phyloP scores from a whole-genome alignment of 2,329 filamentous ascomycete species.

The Penicillium sclerotigenum region DNA sequence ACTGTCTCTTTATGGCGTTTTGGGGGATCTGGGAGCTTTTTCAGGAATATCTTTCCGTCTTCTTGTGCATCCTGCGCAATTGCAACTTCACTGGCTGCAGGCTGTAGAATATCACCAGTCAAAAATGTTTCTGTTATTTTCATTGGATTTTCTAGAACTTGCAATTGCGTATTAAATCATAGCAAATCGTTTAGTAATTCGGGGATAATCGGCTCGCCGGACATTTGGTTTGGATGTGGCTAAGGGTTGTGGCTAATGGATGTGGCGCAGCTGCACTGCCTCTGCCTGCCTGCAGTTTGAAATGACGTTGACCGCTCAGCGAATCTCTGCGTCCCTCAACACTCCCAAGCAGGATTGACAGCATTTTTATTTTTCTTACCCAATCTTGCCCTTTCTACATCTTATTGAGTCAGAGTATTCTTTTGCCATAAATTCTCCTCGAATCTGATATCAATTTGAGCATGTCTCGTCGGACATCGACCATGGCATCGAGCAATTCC shows the following conservation, averaged over 20 bases:
- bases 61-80: conserved; percentile 39
- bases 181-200: not conserved
- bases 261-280: conserved; percentile 31
- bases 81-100: conserved; percentile 28
- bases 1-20: conserved; percentile 45
- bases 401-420: not conserved
- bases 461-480: conserved; percentile 42
- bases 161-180: not conserved
- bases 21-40: conserved; percentile 41
- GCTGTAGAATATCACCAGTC: conserved; percentile 34
- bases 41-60: conserved; percentile 37
- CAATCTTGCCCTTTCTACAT: conserved; percentile 11
- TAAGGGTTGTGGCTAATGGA: conserved; percentile 25
- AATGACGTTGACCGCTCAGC: conserved; percentile 39
- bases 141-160: not conserved
- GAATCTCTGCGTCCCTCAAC: conserved; percentile 37
- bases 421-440: conserved; percentile 6
- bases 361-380: conserved; percentile 16
- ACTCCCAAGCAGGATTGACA: conserved; percentile 27
- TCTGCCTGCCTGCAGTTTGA: conserved; percentile 16
- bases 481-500: conserved; percentile 34
- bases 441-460: conserved; percentile 19
- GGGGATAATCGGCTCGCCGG: not conserved
- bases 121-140: conserved; percentile 22
- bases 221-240: conserved; percentile 19